Evolutionary conservation across 2,329 filamentous ascomycete species (phyloP).

Genomic region (Trichoderma asperellum): DNA sequence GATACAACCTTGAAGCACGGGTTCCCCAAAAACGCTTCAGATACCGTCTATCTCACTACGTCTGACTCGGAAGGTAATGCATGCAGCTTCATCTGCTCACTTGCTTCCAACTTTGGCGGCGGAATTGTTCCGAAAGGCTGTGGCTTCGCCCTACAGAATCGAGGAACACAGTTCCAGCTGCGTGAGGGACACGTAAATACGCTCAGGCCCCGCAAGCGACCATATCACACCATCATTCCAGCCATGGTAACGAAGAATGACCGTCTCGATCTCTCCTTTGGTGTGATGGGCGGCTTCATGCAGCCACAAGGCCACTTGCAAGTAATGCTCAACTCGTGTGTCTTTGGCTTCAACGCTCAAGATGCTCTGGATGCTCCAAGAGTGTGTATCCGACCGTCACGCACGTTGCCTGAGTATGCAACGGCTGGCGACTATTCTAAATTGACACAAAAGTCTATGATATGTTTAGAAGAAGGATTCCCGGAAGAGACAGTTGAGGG

Average conservation of each 20-base stretch:
- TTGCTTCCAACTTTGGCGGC: slow-evolving; percentile 20
- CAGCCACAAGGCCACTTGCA: slow-evolving; percentile 25
- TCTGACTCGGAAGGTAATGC: slow-evolving; percentile 21
- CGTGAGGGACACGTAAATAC: neutral
- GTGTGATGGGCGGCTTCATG: slow-evolving; percentile 21
- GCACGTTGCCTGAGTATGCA: slow-evolving; percentile 12
- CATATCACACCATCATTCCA: slow-evolving; percentile 26
- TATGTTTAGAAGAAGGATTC: slow-evolving; percentile 22
- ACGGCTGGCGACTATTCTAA: slow-evolving; percentile 13
- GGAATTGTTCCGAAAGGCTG: slow-evolving; percentile 23
- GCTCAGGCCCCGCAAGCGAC: neutral
- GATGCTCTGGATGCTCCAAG: slow-evolving; percentile 19
- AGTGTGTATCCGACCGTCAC: slow-evolving; percentile 14
- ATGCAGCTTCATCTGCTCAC: slow-evolving; percentile 24
- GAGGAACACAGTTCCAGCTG: slow-evolving; percentile 15
- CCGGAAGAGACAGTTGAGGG: neutral
- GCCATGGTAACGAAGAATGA: slow-evolving; percentile 11
- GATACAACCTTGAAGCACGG: slow-evolving; percentile 17
- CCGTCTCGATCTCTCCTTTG: neutral
- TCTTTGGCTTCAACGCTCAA: slow-evolving; percentile 27
- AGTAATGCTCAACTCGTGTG: slow-evolving; percentile 23
- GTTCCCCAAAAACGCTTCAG: neutral
- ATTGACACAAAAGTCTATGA: neutral
- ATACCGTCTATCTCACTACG: slow-evolving; percentile 23
- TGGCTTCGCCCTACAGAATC: slow-evolving; percentile 17